Conservation (phyloP, 352 stramenopile species). For the Phytophthora quininea region DNA sequence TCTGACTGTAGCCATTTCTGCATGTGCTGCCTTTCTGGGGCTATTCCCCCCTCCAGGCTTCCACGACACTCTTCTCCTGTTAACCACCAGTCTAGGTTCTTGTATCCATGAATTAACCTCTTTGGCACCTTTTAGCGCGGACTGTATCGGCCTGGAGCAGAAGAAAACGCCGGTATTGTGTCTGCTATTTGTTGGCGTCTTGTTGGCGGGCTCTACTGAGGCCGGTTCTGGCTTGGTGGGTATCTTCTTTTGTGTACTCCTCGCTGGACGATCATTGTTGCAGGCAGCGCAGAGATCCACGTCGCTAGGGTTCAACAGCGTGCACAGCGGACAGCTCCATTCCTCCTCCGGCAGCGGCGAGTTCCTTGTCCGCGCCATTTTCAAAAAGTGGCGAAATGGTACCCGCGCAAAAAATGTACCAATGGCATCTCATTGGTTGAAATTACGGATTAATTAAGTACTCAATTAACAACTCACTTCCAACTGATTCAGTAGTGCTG, state of each 20-base stretch:
- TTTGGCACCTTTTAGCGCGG: not conserved
- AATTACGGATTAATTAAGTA: too few species aligned
- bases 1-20: not conserved
- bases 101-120: slow-evolving; percentile 27
- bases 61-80: slow-evolving; percentile 23
- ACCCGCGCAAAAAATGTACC: slow-evolving; percentile 22
- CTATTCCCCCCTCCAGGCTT: not conserved
- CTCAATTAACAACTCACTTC: too few species aligned
- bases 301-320: slow-evolving; percentile 59
- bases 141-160: slow-evolving; percentile 21
- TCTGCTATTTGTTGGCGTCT: slow-evolving; percentile 6
- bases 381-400: slow-evolving; percentile 9
- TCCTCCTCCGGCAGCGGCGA: slow-evolving; percentile 16
- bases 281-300: slow-evolving; percentile 60
- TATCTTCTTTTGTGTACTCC: not conserved
- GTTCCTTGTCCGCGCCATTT: slow-evolving; percentile 40
- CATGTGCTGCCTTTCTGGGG: not conserved
- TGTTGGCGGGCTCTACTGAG: slow-evolving; percentile 9
- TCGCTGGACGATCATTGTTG: slow-evolving; percentile 43
- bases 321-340: slow-evolving; percentile 77
- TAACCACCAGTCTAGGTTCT: slow-evolving; percentile 44
- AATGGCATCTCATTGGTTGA: not conserved
- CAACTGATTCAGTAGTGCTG: too few species aligned
- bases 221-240: not conserved
- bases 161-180: slow-evolving; percentile 51